Evolutionary conservation across 306 rosid genomes (phyloP), one percentile per base, ranked within the genome.

Genomic region (Pyrus betulifolia): DNA sequence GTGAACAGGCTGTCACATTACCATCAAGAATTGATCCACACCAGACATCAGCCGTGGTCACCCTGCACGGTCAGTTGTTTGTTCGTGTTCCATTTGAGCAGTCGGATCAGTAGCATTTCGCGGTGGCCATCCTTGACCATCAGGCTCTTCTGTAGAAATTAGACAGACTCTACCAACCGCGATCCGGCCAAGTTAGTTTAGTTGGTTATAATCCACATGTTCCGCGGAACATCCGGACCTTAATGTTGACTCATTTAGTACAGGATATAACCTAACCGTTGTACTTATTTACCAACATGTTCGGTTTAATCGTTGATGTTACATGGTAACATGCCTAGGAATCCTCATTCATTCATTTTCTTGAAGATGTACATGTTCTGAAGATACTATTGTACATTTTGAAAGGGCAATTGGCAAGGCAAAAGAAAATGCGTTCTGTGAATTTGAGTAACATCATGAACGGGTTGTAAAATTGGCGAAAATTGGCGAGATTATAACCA

Each of bases 11-110:
- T 49, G 97, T 96, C 18, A 88, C 85, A 85, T 81, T 96, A 72
- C 96, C 99, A 5, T 83, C 98, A 76, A 89, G 97, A 83, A 96
- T 96, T 44, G 99, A 96, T 82, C 98, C 99, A 21, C 98, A 93
- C 77, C 98, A 91, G 87, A 91, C 99, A 30, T 92, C 99, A 0
- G 98, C 99, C 2, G 98, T 96, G 82, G 99, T 96, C 71, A 96
- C 99, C 13, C 85, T 96, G 85, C 98, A 96, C 44, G 99, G 99
- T 21, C 98, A 96, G 79, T 82, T 96, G 88, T 96, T 91, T 86
- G 90, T 96, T 71, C 99, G 99, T 11, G 93, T 91, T 54, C 99
- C 99, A 8, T 92, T 92, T 81, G 99, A 89, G 84, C 93, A 84
- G 76, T 86, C 87, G 25, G 98, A 87, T 61, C 86, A 88, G 87